Evolutionary conservation across 345 rosid genomes (phyloP).

Genomic region (Acer negundo): DNA sequence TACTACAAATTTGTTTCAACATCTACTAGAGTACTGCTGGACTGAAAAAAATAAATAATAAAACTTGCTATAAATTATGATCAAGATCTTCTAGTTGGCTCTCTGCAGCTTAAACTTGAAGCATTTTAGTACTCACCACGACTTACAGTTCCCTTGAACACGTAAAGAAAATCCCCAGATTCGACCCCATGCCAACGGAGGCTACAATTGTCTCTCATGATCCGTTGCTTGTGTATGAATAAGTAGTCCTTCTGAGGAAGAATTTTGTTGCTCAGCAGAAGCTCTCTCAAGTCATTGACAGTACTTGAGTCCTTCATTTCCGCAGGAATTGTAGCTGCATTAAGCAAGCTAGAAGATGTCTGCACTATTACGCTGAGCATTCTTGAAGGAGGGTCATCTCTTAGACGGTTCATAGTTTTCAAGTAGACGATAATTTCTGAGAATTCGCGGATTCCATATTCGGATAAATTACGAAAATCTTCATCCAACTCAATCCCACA

Average conservation of each 20-base stretch:
- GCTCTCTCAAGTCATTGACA: slow-evolving; percentile 54
- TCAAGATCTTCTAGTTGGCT: background rate
- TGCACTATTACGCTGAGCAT: slow-evolving; percentile 56
- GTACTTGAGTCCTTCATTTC: slow-evolving; percentile 65
- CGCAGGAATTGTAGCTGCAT: slow-evolving; percentile 65
- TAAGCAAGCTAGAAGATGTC: slow-evolving; percentile 70
- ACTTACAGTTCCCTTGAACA: slow-evolving; percentile 70
- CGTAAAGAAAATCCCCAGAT: slow-evolving; percentile 65
- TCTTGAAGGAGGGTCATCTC: slow-evolving; percentile 46
- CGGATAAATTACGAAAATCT: slow-evolving; percentile 63
- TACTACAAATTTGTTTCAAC: too few species aligned
- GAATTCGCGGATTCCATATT: slow-evolving; percentile 62
- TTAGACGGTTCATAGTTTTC: slow-evolving; percentile 38
- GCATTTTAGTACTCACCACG: slow-evolving; percentile 31
- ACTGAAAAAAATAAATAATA: background rate
- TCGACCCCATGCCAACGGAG: slow-evolving; percentile 84
- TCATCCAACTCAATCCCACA: slow-evolving; percentile 68
- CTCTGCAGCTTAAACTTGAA: background rate
- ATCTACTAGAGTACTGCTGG: background rate
- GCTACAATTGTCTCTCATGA: slow-evolving; percentile 72
- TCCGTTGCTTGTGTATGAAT: slow-evolving; percentile 83
- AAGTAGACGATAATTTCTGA: slow-evolving; percentile 67
- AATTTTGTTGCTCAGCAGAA: slow-evolving; percentile 45
- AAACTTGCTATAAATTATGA: background rate
- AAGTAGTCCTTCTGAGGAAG: slow-evolving; percentile 73